These are phyloP conservation scores for Candida dubliniensis DNA, from an alignment of 1,139 yeast species.

Conservation along the genomic window DNA sequence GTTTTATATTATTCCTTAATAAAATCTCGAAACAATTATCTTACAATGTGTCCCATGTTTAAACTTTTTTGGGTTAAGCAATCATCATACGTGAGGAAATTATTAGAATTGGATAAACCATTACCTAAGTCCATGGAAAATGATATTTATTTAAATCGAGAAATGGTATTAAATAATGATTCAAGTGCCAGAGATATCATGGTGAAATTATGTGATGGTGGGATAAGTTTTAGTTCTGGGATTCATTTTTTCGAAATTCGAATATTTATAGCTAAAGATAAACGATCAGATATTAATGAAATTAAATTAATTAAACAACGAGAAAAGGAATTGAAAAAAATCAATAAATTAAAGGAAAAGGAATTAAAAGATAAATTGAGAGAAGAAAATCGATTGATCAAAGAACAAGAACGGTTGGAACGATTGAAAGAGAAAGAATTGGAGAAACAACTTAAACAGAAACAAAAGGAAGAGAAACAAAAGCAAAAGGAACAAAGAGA, in stretches of 20 bases:
- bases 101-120: constrained; percentile 36
- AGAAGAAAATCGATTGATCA: constrained; percentile 7
- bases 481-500: constrained; percentile 23
- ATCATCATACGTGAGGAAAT: constrained; percentile 47
- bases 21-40: constrained; percentile 73
- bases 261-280: constrained; percentile 81
- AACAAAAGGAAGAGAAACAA: constrained; percentile 26
- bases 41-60: constrained; percentile 69
- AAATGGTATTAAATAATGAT: constrained; percentile 46
- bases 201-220: constrained; percentile 83
- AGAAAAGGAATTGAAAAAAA: constrained; percentile 24
- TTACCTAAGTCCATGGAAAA: constrained; percentile 28
- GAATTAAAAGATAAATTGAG: constrained; percentile 4
- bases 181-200: constrained; percentile 77
- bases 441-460: constrained; percentile 13
- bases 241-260: constrained; percentile 81
- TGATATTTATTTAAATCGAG: constrained; percentile 24
- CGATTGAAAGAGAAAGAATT: constrained; percentile 10
- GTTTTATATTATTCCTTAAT: constrained; percentile 70
- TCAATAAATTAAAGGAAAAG: constrained; percentile 9
- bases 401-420: constrained; percentile 9
- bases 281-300: constrained; percentile 38
- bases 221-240: constrained; percentile 65
- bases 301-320: constrained; percentile 36
- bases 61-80: constrained; percentile 76